These are phyloP conservation scores for Cladosporium sp. DNA, from an alignment of 2,329 filamentous ascomycete genomes.

Conservation along the genomic window DNA sequence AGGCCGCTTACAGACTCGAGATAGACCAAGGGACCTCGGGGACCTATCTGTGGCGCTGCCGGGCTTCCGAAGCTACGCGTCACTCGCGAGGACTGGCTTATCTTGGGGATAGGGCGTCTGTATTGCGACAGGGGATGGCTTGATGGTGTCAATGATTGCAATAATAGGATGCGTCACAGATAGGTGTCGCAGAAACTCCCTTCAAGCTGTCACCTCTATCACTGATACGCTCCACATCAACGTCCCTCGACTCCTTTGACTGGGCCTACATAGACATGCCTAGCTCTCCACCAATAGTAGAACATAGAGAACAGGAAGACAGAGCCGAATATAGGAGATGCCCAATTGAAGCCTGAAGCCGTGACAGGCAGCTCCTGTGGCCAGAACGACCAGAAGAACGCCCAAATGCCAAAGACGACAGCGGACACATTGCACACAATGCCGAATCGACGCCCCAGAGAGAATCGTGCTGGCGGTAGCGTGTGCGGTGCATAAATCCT, in stretches of 20 bases:
- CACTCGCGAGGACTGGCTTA: neutral
- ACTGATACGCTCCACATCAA: neutral
- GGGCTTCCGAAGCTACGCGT: neutral
- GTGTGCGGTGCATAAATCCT: slow-evolving; percentile 19
- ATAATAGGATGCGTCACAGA: no score
- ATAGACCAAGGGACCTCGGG: no score
- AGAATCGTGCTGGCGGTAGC: slow-evolving; percentile 12
- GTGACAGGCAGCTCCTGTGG: slow-evolving; percentile 15
- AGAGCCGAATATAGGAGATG: slow-evolving; percentile 18
- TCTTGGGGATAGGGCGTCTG: neutral
- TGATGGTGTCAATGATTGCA: no score
- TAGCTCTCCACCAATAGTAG: slow-evolving; percentile 12
- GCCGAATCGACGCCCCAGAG: slow-evolving; percentile 17
- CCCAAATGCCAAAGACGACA: slow-evolving; percentile 16
- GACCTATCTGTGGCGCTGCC: slow-evolving; percentile 1
- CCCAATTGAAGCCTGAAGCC: slow-evolving; percentile 20
- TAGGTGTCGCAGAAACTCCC: no score
- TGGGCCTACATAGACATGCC: slow-evolving; percentile 8
- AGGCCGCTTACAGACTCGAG: neutral
- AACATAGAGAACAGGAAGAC: slow-evolving; percentile 12
- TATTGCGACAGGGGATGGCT: no score
- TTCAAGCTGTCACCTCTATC: no score
- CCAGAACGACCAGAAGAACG: slow-evolving; percentile 16
- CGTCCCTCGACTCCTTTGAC: slow-evolving; percentile 13
- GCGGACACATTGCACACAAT: slow-evolving; percentile 20